phyloP scores from a whole-genome alignment of 2,329 filamentous ascomycete genomes.

The Alternaria sp. region DNA sequence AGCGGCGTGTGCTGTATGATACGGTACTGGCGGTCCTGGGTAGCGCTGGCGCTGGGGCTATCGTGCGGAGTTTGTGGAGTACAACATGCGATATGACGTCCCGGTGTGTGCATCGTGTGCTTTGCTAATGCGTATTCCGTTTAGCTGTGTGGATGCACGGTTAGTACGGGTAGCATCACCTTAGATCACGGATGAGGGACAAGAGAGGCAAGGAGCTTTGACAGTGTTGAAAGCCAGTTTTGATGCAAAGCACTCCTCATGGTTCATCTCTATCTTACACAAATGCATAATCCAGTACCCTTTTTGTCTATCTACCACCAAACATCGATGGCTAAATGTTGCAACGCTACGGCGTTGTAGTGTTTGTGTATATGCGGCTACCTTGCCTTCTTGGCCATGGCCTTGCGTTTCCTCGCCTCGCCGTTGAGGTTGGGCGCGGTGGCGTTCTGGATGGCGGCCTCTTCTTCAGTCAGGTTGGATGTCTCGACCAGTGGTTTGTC shows the following conservation, averaged over 20 bases:
- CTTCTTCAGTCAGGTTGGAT: slow-evolving; percentile 46
- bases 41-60: background rate
- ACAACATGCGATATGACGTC: background rate
- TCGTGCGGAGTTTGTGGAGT: background rate
- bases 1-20: background rate
- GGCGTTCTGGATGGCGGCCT: slow-evolving; percentile 51
- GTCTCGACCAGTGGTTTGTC: slow-evolving; percentile 46
- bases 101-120: background rate
- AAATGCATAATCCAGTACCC: background rate
- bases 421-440: slow-evolving; percentile 54
- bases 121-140: background rate
- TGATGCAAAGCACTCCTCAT: background rate
- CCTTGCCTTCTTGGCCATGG: slow-evolving; percentile 35
- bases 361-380: slow-evolving; percentile 7
- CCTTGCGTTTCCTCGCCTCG: slow-evolving; percentile 52
- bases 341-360: background rate
- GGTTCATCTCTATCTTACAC: slow-evolving; percentile 3
- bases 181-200: background rate
- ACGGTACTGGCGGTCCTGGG: background rate
- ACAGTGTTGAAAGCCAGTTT: background rate
- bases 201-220: background rate
- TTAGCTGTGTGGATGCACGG: background rate
- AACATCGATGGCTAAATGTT: slow-evolving; percentile 2
- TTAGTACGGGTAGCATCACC: background rate
- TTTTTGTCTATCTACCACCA: slow-evolving; percentile 1